phyloP scores from a whole-genome alignment of 371 early-diverging fungal species.

The Smittium mucronatum region DNA sequence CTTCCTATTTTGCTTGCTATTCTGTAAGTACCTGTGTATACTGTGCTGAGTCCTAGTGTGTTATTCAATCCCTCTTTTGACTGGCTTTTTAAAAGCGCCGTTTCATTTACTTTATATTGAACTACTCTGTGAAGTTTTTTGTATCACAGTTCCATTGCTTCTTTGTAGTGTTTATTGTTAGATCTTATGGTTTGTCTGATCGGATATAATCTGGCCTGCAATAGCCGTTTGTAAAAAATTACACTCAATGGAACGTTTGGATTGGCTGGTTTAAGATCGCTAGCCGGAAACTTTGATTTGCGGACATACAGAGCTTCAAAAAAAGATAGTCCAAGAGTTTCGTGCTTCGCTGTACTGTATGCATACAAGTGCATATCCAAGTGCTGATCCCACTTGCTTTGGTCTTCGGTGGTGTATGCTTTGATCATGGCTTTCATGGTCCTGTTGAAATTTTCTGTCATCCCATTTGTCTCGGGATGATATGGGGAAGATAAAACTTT shows the following conservation, averaged over 20 bases:
- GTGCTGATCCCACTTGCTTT: not conserved
- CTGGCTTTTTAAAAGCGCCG: not conserved
- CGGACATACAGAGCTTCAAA: not conserved
- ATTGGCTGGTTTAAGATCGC: not conserved
- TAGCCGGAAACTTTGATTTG: not conserved
- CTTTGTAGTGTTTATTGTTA: not conserved
- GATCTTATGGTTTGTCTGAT: not conserved
- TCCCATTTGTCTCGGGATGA: not conserved
- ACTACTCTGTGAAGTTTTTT: not conserved
- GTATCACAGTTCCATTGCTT: slow-evolving; percentile 2
- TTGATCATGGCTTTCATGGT: not conserved
- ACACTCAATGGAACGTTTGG: not conserved
- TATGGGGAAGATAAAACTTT: not conserved
- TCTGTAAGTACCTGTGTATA: not conserved
- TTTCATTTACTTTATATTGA: not conserved
- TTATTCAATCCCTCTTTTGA: not conserved
- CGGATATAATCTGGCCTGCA: not conserved
- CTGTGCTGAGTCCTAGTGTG: not conserved
- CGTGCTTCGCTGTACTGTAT: slow-evolving; percentile 1
- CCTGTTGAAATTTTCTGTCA: slow-evolving; percentile 1
- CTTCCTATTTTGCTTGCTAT: not conserved
- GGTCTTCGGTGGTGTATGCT: not conserved
- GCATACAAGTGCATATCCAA: slow-evolving; percentile 1
- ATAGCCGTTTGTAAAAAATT: not conserved
- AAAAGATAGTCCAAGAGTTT: not conserved